phyloP scores from a whole-genome alignment of 805 yeast species.

The Lipomyces chichibuensis region DNA sequence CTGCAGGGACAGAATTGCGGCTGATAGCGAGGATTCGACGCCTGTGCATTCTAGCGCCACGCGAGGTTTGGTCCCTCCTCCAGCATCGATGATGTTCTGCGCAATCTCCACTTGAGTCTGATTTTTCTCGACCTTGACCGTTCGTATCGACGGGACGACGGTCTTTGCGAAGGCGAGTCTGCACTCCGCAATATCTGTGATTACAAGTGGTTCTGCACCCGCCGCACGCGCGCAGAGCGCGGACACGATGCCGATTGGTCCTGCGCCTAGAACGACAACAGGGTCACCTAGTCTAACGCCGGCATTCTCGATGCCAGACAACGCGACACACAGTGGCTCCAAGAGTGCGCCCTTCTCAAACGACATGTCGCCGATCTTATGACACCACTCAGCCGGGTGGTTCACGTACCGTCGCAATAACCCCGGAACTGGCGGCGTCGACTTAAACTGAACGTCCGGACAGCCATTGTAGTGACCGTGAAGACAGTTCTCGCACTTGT shows the following conservation, averaged over 20 bases:
- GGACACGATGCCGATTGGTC: slow-evolving; percentile 61
- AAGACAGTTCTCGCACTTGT: slow-evolving; percentile 44
- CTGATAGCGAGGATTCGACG: slow-evolving; percentile 52
- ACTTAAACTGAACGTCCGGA: slow-evolving; percentile 45
- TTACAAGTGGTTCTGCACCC: slow-evolving; percentile 57
- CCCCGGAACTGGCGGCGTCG: slow-evolving; percentile 47
- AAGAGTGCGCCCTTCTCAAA: slow-evolving; percentile 59
- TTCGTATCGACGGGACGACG: slow-evolving; percentile 52
- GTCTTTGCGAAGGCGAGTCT: slow-evolving; percentile 54
- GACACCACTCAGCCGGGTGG: slow-evolving; percentile 47
- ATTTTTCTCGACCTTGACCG: slow-evolving; percentile 51
- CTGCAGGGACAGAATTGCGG: slow-evolving; percentile 52
- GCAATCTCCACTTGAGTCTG: slow-evolving; percentile 47
- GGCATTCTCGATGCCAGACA: slow-evolving; percentile 56
- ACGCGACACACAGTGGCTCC: slow-evolving; percentile 59
- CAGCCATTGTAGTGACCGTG: slow-evolving; percentile 47
- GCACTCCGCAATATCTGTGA: slow-evolving; percentile 53
- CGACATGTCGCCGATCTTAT: slow-evolving; percentile 48
- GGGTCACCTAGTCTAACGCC: slow-evolving; percentile 55
- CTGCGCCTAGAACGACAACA: slow-evolving; percentile 57
- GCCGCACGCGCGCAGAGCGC: slow-evolving; percentile 55
- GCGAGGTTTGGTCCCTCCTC: slow-evolving; percentile 51
- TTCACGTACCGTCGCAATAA: slow-evolving; percentile 44
- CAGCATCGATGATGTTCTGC: slow-evolving; percentile 42
- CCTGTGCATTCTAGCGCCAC: slow-evolving; percentile 60